Evolutionary conservation across 2,329 filamentous ascomycete species (phyloP).

Genomic region (Phaeosphaeriaceae sp.): DNA sequence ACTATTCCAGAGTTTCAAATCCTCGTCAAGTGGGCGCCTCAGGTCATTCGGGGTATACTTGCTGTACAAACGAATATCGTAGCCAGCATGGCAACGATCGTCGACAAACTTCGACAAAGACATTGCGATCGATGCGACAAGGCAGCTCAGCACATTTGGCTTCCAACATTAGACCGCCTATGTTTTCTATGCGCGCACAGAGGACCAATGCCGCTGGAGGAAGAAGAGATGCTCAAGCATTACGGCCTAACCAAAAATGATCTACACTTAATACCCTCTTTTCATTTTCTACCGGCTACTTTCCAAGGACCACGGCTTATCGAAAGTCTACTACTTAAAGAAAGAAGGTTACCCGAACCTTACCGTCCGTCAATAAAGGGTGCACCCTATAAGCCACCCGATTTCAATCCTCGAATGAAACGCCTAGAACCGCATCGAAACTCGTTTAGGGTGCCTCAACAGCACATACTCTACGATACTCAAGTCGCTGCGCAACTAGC

Average conservation of each 20-base stretch:
- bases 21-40: conserved; percentile 8
- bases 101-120: conserved; percentile 9
- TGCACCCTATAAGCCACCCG: too few species aligned
- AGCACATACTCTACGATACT: conserved; percentile 9
- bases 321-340: not conserved
- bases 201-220: conserved; percentile 7
- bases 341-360: too few species aligned
- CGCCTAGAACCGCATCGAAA: not conserved
- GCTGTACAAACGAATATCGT: conserved; percentile 10
- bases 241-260: conserved; percentile 5
- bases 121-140: conserved; percentile 10
- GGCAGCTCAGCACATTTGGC: conserved; percentile 10
- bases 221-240: conserved; percentile 4
- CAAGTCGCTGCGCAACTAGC: conserved; percentile 3
- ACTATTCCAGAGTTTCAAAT: conserved; percentile 11
- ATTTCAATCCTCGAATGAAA: too few species aligned
- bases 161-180: conserved; percentile 6
- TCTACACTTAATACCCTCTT: conserved; percentile 11
- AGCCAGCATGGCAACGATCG: conserved; percentile 1
- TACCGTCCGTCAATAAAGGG: too few species aligned
- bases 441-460: conserved; percentile 5
- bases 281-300: conserved; percentile 10
- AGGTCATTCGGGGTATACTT: conserved; percentile 10
- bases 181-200: conserved; percentile 5
- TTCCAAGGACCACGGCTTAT: not conserved